Conservation (phyloP, 75 land plant genomes). For the Pinus taeda region DNA sequence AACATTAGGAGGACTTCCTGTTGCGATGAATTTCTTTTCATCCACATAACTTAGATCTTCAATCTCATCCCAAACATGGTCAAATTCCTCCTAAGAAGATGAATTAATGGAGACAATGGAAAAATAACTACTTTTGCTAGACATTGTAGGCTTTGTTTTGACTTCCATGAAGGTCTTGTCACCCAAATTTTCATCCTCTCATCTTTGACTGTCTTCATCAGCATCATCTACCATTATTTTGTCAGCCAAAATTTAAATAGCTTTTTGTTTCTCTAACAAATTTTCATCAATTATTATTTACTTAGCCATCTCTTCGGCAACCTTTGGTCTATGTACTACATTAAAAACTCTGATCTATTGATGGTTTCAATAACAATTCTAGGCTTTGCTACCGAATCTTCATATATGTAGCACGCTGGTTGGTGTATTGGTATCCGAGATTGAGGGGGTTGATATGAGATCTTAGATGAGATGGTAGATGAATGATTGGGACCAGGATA, state of each 20-base stretch:
- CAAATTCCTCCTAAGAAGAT: conserved; percentile 35
- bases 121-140: conserved; percentile 26
- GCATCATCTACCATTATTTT: conserved; percentile 6
- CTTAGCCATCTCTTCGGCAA: conserved; percentile 26
- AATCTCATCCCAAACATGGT: conserved; percentile 75
- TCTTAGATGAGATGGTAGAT: no score
- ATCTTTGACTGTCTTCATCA: not conserved
- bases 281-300: not conserved
- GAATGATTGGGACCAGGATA: no score
- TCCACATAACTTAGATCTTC: conserved; percentile 52
- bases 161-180: conserved; percentile 1
- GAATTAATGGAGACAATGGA: conserved; percentile 32
- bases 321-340: conserved; percentile 28
- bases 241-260: not conserved
- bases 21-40: conserved; percentile 25
- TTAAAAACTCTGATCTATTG: not conserved
- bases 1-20: conserved; percentile 27
- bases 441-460: no score
- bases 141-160: conserved; percentile 13
- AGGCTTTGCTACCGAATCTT: not conserved
- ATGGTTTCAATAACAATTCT: not conserved
- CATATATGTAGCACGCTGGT: no score
- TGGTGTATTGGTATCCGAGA: no score
- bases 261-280: not conserved
- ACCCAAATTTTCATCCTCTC: not conserved